Conservation (phyloP, 1,139 yeast genomes). For the Kodamaea arcana region DNA sequence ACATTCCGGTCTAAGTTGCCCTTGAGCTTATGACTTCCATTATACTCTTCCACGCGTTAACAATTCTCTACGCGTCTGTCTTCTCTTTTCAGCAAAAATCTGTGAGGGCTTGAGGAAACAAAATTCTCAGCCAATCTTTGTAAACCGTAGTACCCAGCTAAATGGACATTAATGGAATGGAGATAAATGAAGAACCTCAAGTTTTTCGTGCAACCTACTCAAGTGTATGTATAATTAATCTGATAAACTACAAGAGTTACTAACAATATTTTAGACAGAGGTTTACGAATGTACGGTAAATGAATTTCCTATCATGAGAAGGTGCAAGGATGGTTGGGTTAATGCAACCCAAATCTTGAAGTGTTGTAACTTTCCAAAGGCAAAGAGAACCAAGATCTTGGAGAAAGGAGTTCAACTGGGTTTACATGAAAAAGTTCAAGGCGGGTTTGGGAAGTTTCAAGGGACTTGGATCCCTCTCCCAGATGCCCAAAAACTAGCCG, state of each 20-base stretch:
- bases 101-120: neutral
- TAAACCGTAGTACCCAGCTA: slow-evolving; percentile 2
- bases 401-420: slow-evolving; percentile 91
- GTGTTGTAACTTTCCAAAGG: slow-evolving; percentile 92
- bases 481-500: slow-evolving; percentile 52
- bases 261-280: slow-evolving; percentile 31
- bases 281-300: slow-evolving; percentile 82
- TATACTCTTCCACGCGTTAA: slow-evolving; percentile 1
- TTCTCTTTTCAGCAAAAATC: slow-evolving; percentile 2
- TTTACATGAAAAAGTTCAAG: slow-evolving; percentile 88
- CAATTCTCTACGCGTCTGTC: neutral
- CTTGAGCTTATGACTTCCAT: no score
- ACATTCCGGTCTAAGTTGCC: no score
- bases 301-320: slow-evolving; percentile 88
- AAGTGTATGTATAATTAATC: slow-evolving; percentile 14
- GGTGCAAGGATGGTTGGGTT: slow-evolving; percentile 89
- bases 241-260: slow-evolving; percentile 4
- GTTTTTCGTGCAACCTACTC: slow-evolving; percentile 19
- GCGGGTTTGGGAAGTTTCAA: slow-evolving; percentile 95
- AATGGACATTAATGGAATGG: neutral
- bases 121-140: neutral
- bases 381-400: slow-evolving; percentile 84
- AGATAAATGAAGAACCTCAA: slow-evolving; percentile 10
- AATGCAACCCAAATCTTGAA: slow-evolving; percentile 97
- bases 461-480: slow-evolving; percentile 95